Evolutionary conservation across 2,329 filamentous ascomycete species (phyloP).

Genomic region (Pseudocercospora musae): DNA sequence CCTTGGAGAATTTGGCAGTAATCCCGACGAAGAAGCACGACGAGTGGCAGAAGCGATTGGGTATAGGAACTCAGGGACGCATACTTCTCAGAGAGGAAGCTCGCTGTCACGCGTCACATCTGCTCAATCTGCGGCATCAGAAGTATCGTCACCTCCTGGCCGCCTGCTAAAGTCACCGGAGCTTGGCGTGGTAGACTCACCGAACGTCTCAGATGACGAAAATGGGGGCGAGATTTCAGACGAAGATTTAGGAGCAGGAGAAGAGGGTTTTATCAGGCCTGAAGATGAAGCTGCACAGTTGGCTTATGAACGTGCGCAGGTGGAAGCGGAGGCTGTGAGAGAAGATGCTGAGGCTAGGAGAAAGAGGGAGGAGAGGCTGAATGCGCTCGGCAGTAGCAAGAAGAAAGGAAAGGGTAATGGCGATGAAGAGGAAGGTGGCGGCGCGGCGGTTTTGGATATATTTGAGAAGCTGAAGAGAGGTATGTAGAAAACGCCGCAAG

Average conservation of each 20-base stretch:
- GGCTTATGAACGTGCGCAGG: conserved; percentile 34
- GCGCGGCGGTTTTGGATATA: conserved; percentile 34
- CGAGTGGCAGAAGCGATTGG: conserved; percentile 42
- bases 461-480: conserved; percentile 35
- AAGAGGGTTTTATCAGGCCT: conserved; percentile 28
- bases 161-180: conserved; percentile 36
- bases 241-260: conserved; percentile 19
- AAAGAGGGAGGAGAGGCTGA: conserved; percentile 22
- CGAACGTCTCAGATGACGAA: conserved; percentile 12
- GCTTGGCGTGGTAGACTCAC: not conserved
- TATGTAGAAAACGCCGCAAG: conserved; percentile 15
- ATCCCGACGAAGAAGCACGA: conserved; percentile 36
- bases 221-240: conserved; percentile 27
- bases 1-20: conserved; percentile 30
- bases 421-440: conserved; percentile 27
- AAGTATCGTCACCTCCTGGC: conserved; percentile 49
- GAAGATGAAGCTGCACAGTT: conserved; percentile 35
- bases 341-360: conserved; percentile 33
- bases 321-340: conserved; percentile 32
- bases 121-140: conserved; percentile 28
- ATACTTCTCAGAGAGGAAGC: conserved; percentile 21
- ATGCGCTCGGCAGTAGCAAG: conserved; percentile 13
- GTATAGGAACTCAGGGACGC: conserved; percentile 21
- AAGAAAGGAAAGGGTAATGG: conserved; percentile 22
- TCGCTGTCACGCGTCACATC: conserved; percentile 31